Conservation (phyloP, 139 green algal genomes). For the Zygnema circumcarinatum region DNA sequence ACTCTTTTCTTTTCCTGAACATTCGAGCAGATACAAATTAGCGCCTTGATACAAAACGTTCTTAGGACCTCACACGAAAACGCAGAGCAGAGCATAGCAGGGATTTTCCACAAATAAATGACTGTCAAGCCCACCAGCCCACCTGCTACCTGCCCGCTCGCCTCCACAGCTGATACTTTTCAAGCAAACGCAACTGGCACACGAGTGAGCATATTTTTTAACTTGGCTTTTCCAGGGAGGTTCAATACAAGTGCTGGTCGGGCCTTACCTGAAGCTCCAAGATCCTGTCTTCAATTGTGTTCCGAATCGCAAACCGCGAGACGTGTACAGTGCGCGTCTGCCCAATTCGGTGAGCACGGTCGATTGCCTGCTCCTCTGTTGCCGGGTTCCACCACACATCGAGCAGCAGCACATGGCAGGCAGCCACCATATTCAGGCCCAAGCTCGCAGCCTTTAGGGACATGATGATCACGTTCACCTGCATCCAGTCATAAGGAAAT, state of each 20-base stretch:
- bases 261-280: constrained; percentile 69
- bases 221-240: no score
- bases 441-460: constrained; percentile 82
- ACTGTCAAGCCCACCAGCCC: no score
- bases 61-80: not conserved
- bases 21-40: not conserved
- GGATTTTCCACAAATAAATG: not conserved
- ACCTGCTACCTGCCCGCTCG: no score
- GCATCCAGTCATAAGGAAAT: constrained; percentile 10
- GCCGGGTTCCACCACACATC: constrained; percentile 89
- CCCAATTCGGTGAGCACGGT: constrained; percentile 90
- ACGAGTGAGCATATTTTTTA: no score
- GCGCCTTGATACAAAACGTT: not conserved
- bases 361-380: constrained; percentile 88
- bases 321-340: constrained; percentile 76
- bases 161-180: no score
- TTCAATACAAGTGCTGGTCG: no score
- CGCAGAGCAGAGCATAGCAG: not conserved
- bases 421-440: constrained; percentile 88
- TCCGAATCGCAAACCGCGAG: constrained; percentile 77
- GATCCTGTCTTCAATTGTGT: constrained; percentile 84
- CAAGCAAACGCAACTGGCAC: no score
- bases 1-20: constrained; percentile 68
- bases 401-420: constrained; percentile 88
- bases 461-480: constrained; percentile 65